Evolutionary conservation across 768 basidiomycete species (phyloP).

Genomic region (Leccinellum luteum): DNA sequence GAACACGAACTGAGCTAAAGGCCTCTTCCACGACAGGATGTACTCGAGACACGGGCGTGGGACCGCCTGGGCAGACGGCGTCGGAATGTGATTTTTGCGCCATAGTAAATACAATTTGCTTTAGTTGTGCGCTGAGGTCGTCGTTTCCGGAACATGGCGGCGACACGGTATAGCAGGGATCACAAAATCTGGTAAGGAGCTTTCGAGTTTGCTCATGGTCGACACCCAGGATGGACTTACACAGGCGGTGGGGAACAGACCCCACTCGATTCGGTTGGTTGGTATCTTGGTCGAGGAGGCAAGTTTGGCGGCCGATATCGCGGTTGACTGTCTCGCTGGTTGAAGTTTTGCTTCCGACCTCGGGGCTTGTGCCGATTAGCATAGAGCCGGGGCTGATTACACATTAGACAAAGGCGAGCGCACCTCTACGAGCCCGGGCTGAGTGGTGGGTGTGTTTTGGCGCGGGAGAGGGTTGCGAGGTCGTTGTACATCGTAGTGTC

Average conservation of each 20-base stretch:
- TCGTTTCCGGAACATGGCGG: not conserved
- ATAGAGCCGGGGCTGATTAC: not conserved
- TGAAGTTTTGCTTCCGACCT: not conserved
- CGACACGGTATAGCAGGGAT: not conserved
- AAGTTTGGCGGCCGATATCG: not conserved
- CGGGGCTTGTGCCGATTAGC: not conserved
- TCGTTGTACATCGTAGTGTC: not conserved
- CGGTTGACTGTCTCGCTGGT: not conserved
- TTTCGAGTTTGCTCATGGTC: not conserved
- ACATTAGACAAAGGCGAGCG: not conserved
- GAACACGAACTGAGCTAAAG: not conserved
- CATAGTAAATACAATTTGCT: not conserved
- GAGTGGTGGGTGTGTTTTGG: not conserved
- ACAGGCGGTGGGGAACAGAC: not conserved
- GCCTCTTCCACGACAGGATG: not conserved
- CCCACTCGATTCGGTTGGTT: not conserved
- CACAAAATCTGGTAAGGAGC: constrained; percentile 3
- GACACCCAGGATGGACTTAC: constrained; percentile 3
- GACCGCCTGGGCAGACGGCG: not conserved
- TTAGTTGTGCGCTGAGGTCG: constrained; percentile 1
- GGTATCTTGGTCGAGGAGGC: constrained; percentile 8
- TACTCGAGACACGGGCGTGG: not conserved
- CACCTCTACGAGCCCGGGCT: constrained; percentile 4
- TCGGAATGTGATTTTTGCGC: not conserved
- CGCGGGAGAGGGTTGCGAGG: not conserved